These are phyloP conservation scores for Ilyonectria destructans DNA, from an alignment of 2,329 filamentous ascomycete genomes.

Conservation along the genomic window DNA sequence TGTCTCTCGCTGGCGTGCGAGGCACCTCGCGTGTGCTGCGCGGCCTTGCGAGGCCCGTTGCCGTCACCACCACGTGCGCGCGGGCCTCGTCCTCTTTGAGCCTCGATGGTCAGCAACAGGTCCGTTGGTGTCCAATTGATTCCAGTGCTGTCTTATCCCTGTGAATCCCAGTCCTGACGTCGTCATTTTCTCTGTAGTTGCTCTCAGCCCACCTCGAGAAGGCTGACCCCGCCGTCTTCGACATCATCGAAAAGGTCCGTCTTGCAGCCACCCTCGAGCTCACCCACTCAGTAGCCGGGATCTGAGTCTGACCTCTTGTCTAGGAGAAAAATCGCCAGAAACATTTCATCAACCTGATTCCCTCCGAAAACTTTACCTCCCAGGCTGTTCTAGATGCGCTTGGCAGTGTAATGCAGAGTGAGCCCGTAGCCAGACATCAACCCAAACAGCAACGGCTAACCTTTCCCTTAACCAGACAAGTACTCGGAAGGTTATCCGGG, in stretches of 20 bases:
- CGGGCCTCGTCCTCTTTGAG: conserved; percentile 63
- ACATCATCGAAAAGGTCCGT: conserved; percentile 90
- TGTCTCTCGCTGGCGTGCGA: conserved; percentile 66
- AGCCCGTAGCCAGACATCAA: conserved; percentile 45
- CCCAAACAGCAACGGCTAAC: conserved; percentile 5
- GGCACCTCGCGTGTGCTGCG: conserved; percentile 66
- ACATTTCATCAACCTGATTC: conserved; percentile 98
- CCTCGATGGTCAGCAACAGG: conserved; percentile 74
- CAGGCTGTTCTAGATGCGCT: conserved; percentile 93
- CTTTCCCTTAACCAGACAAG: conserved; percentile 76
- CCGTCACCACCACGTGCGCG: conserved; percentile 44
- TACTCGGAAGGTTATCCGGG: conserved; percentile 99
- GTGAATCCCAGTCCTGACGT: conserved; percentile 35
- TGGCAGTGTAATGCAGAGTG: conserved; percentile 96
- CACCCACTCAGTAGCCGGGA: background rate
- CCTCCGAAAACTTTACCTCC: conserved; percentile 96
- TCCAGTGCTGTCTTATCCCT: conserved; percentile 14
- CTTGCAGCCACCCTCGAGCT: background rate
- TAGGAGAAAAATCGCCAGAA: conserved; percentile 97
- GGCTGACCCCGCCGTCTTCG: conserved; percentile 88
- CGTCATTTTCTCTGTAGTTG: conserved; percentile 69
- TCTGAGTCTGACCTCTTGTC: conserved; percentile 15
- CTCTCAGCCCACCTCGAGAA: conserved; percentile 85
- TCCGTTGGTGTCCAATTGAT: conserved; percentile 53
- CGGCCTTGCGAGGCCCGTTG: conserved; percentile 55